Conservation (phyloP, 108 stramenopile species). For the Stephanodiscus minutulus region DNA sequence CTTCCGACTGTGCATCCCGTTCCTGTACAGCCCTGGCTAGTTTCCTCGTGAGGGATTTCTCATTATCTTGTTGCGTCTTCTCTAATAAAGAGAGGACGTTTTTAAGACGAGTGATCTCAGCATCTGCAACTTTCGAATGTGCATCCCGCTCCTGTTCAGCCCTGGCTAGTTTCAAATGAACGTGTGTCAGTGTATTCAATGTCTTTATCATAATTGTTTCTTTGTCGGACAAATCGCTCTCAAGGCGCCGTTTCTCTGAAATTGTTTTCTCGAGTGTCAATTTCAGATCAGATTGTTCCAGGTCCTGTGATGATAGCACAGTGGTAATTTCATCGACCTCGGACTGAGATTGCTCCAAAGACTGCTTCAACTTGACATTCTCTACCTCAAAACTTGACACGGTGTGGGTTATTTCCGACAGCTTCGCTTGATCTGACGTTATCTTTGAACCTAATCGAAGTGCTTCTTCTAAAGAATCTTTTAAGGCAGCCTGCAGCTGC, state of each 20-base stretch:
- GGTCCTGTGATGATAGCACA: not conserved
- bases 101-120: conserved; percentile 17
- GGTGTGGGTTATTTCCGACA: conserved; percentile 23
- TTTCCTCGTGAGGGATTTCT: conserved; percentile 1
- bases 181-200: conserved; percentile 16
- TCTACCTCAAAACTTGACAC: conserved; percentile 32
- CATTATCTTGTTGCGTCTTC: not conserved
- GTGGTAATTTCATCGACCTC: conserved; percentile 8
- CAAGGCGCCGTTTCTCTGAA: conserved; percentile 18
- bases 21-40: too few species aligned
- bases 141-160: conserved; percentile 29
- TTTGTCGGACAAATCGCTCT: conserved; percentile 16
- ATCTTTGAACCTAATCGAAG: conserved; percentile 28
- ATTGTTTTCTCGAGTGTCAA: conserved; percentile 12
- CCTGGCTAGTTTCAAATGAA: conserved; percentile 28
- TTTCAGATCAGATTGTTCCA: conserved; percentile 13
- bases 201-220: conserved; percentile 18
- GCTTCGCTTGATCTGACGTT: conserved; percentile 18
- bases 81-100: conserved; percentile 2
- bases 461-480: conserved; percentile 31
- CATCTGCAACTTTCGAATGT: conserved; percentile 3
- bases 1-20: conserved; percentile 1
- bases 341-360: conserved; percentile 11
- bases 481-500: conserved; percentile 27
- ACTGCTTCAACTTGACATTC: conserved; percentile 31